Evolutionary conservation across 257 asterid species (phyloP).

Genomic region (Solanum raphanifolium): DNA sequence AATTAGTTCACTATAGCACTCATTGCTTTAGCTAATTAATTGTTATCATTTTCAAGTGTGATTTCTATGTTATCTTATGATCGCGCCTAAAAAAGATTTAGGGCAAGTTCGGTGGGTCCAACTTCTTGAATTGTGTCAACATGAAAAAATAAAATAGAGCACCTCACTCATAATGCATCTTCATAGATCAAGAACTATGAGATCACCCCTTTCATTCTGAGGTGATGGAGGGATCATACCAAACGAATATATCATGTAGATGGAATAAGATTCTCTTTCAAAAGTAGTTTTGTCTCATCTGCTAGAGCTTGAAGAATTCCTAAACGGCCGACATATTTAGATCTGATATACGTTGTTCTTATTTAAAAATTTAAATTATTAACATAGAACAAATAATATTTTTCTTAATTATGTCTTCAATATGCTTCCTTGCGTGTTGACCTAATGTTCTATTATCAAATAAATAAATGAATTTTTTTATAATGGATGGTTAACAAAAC

Average conservation of each 20-base stretch:
- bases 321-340: neutral
- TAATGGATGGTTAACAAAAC: neutral
- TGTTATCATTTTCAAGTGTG: neutral
- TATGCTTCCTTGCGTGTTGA: neutral
- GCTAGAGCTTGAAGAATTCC: neutral
- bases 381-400: fast-evolving
- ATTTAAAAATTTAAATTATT: neutral
- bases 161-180: no score
- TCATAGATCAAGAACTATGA: neutral
- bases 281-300: no score
- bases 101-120: neutral
- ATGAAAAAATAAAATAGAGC: neutral
- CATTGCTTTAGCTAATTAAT: neutral
- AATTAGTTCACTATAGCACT: neutral
- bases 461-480: neutral
- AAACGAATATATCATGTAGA: fast-evolving
- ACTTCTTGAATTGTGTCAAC: neutral
- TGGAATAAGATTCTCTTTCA: no score
- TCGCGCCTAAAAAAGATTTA: neutral
- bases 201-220: neutral
- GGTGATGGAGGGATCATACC: neutral
- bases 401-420: neutral
- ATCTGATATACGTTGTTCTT: neutral
- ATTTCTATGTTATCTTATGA: neutral
- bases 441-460: neutral